Percentiles rank a stretch among this genome's conserved stretches.
Conservation (phyloP, 2,329 filamentous ascomycete genomes). For the Trichoderma sp. region DNA sequence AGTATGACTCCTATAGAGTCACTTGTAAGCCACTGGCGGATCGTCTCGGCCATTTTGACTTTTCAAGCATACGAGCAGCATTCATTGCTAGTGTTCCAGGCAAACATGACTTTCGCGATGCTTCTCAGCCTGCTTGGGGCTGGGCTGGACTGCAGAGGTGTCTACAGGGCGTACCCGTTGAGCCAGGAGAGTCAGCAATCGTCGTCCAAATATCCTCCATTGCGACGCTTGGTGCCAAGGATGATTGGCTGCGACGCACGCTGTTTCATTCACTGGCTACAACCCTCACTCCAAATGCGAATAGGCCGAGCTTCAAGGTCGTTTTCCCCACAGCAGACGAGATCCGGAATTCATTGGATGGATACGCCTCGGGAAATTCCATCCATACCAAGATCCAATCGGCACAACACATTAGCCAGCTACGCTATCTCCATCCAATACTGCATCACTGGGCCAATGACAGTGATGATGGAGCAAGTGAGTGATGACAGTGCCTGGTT, state of each 20-base stretch:
- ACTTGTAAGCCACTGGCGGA: conserved; percentile 60
- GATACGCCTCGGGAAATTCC: conserved; percentile 75
- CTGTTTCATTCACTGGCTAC: conserved; percentile 57
- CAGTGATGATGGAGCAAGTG: conserved; percentile 42
- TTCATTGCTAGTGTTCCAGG: conserved; percentile 81
- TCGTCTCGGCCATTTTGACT: conserved; percentile 67
- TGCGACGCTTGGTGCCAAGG: conserved; percentile 71
- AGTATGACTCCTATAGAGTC: conserved; percentile 64
- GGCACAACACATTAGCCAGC: conserved; percentile 70
- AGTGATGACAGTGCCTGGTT: neutral
- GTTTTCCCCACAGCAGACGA: conserved; percentile 82
- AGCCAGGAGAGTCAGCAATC: conserved; percentile 50
- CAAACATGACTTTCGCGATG: conserved; percentile 56
- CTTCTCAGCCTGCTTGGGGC: conserved; percentile 68
- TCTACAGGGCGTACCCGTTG: conserved; percentile 58
- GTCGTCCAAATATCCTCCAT: conserved; percentile 77
- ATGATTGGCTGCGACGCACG: conserved; percentile 72
- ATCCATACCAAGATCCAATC: conserved; percentile 82
- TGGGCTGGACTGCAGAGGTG: conserved; percentile 70
- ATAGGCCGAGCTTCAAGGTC: conserved; percentile 63
- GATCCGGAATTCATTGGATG: conserved; percentile 75
- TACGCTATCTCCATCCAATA: conserved; percentile 70
- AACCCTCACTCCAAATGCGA: conserved; percentile 37
- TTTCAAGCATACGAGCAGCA: conserved; percentile 67
- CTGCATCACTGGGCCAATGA: conserved; percentile 79